Conservation (phyloP, 129 eudicot species). For the Chrysanthemum lavandulifolium region DNA sequence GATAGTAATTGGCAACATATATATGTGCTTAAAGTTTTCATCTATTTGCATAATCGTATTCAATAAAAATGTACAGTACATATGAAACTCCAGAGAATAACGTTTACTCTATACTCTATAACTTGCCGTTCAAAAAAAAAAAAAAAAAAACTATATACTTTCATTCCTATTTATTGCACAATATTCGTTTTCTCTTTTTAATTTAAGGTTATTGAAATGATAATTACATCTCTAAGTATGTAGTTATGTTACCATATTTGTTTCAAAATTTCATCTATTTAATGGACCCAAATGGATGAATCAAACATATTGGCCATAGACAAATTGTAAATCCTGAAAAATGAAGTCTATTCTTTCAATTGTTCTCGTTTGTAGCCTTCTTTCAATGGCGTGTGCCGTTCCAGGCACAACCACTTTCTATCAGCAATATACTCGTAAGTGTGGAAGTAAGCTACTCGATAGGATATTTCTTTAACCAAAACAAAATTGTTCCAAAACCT, state of each 20-base stretch:
- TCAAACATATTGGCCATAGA: background rate
- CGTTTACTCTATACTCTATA: background rate
- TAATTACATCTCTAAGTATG: background rate
- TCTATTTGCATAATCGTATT: background rate
- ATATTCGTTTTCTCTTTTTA: background rate
- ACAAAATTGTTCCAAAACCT: no score
- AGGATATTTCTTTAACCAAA: no score
- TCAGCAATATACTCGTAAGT: slow-evolving; percentile 38
- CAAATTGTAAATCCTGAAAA: background rate
- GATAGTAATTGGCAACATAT: no score
- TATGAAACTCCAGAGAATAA: background rate
- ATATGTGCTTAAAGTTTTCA: no score
- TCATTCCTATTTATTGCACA: background rate
- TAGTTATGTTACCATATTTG: background rate
- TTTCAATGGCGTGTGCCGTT: slow-evolving; percentile 25
- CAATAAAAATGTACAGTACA: background rate
- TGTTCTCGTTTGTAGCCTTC: slow-evolving; percentile 12
- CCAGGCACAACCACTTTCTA: slow-evolving; percentile 48
- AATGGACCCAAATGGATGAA: background rate
- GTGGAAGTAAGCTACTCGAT: no score
- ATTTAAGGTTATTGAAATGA: background rate
- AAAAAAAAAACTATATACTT: background rate
- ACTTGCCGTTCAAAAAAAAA: no score
- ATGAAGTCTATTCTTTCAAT: slow-evolving; percentile 3
- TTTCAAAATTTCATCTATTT: background rate